These are phyloP conservation scores for Trypanosoma melophagium DNA, from an alignment of 208 protist species.

Conservation along the genomic window DNA sequence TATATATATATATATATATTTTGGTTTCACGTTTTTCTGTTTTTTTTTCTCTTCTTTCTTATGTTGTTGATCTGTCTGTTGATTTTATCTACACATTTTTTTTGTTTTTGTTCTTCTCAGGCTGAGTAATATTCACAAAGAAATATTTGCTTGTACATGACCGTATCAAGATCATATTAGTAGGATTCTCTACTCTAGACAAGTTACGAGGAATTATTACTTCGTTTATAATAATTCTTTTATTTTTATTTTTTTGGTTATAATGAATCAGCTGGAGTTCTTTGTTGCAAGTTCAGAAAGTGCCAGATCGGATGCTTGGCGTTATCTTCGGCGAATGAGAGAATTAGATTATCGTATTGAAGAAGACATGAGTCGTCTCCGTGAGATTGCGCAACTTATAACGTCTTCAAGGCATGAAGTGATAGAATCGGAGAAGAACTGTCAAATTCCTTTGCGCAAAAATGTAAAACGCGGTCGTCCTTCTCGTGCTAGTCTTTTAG, in stretches of 20 bases:
- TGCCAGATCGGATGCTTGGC: slow-evolving; percentile 52
- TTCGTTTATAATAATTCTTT: neutral
- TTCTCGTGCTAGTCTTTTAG: neutral
- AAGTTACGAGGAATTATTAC: too few relatives aligned
- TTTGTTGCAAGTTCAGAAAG: slow-evolving; percentile 70
- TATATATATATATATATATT: neutral
- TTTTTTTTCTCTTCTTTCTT: slow-evolving; percentile 3
- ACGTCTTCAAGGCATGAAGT: neutral
- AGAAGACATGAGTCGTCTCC: slow-evolving; percentile 46
- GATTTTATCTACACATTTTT: too few relatives aligned
- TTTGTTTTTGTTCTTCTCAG: too few relatives aligned
- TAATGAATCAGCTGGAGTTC: slow-evolving; percentile 73
- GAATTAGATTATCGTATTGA: slow-evolving; percentile 65
- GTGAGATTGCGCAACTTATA: slow-evolving; percentile 31
- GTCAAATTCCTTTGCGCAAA: neutral
- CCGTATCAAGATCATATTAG: too few relatives aligned
- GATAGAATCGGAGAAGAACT: neutral
- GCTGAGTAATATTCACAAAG: too few relatives aligned
- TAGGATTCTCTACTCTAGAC: too few relatives aligned
- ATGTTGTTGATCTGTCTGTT: neutral
- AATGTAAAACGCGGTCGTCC: slow-evolving; percentile 15
- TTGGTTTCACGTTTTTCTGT: neutral
- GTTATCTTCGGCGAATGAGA: slow-evolving; percentile 62
- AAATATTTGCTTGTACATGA: too few relatives aligned
- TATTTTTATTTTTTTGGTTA: slow-evolving; percentile 1